Percentiles rank a stretch among this genome's conserved stretches.
Conservation (phyloP, 768 basidiomycete genomes). For the Mycena rebaudengoi region DNA sequence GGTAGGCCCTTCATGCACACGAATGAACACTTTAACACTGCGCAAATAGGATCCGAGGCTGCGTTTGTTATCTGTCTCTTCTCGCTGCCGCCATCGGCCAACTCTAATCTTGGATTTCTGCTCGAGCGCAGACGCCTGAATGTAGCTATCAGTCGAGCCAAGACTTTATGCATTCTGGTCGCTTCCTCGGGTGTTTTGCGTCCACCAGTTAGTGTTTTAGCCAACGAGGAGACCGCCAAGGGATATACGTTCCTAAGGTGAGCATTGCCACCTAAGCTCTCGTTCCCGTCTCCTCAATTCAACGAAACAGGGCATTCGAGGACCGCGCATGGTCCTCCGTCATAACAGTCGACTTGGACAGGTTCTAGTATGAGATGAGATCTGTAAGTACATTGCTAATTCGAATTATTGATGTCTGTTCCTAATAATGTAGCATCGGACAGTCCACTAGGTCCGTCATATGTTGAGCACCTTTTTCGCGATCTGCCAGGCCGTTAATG, state of each 20-base stretch:
- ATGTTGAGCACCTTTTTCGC: slow-evolving; percentile 23
- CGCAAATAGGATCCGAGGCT: slow-evolving; percentile 56
- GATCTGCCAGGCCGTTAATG: slow-evolving; percentile 33
- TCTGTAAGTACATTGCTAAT: slow-evolving; percentile 10
- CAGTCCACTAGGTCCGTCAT: neutral
- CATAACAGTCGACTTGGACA: slow-evolving; percentile 47
- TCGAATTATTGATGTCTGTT: neutral
- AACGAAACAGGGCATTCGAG: slow-evolving; percentile 49
- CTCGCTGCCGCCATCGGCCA: slow-evolving; percentile 49
- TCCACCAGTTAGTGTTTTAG: slow-evolving; percentile 53
- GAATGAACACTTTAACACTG: neutral
- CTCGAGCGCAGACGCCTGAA: slow-evolving; percentile 59
- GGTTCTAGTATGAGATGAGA: slow-evolving; percentile 26
- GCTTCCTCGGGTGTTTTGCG: slow-evolving; percentile 53
- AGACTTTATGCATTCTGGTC: slow-evolving; percentile 58
- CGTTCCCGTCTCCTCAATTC: neutral
- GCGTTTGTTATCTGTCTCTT: slow-evolving; percentile 63
- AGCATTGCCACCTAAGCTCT: neutral
- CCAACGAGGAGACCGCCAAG: slow-evolving; percentile 53
- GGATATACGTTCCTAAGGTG: slow-evolving; percentile 55
- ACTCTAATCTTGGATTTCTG: slow-evolving; percentile 51
- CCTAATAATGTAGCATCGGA: neutral
- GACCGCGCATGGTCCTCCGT: slow-evolving; percentile 57
- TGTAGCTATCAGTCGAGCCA: slow-evolving; percentile 62
- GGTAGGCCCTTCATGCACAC: slow-evolving; percentile 34